Evolutionary conservation across 2,329 filamentous ascomycete genomes (phyloP), one percentile per base, ranked within the genome.

Genomic region (Emericellopsis atlantica): DNA sequence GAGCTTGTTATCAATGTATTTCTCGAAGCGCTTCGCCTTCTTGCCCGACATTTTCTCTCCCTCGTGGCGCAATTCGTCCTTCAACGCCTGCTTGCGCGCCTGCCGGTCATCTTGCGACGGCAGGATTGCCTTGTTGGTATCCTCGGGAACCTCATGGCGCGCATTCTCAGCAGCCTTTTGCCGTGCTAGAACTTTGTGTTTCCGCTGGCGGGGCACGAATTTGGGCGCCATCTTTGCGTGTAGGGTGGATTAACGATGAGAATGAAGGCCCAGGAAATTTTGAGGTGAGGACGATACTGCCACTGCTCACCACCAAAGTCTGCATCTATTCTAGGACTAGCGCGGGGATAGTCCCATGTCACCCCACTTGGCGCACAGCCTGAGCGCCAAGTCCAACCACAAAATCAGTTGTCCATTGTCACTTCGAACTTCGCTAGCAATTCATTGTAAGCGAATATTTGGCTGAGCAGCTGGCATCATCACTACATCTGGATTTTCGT

Each of bases 1-100:
- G 36, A 98, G 68, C 70, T 98, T 98, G 44, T 75, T 92, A 53
- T 96, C 89, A 48, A 81, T 79, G 54, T 81, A 81, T 53, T 81
- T 81, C 46, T 81, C 77, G 32, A 81, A 55, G 2, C 78, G 69
- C 61, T 81, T 81, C 6, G 76, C 73, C 56, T 81, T 81, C 54
- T 81, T 79, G 44, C 74, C 66, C 52, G 67, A 79, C 54, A 79
- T 66, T 51, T 79, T 78, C 36, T 56, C 51, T 2, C 67, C 70
- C 40, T 73, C 64, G 21, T 65, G 57, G 42, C 60, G 64, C 42
- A 80, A 53, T 46, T 79, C 68, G 18, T 70, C 38, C 32, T 40
- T 39, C 37, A 46, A 31, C 15, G 15, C 21, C 15, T 26, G 16
- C 32, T 65, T 81, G 58, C 43, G 67, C 69, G 46, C 65, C 66